Evolutionary conservation across 352 stramenopile species (phyloP), one percentile per base, ranked within the genome.

Genomic region (Globisporangium radiosum): DNA sequence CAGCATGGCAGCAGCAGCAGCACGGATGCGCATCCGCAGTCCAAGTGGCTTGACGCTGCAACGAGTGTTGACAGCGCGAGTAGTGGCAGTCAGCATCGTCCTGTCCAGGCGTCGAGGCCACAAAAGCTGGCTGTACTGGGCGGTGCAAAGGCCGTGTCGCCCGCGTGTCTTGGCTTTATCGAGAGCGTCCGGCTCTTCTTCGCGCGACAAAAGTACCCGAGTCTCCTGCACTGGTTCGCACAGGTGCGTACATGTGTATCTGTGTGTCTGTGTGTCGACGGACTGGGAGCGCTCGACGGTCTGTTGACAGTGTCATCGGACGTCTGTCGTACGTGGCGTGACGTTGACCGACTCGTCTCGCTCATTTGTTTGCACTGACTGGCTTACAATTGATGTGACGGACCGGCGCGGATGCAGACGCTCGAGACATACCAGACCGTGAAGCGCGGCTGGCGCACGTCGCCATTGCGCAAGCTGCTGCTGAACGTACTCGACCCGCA

Each of bases 181-280:
- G 81, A 95, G 52, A 87, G 69, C 59, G 72, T 91, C 10, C 78
- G 86, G 36, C 61, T 90, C 0, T 95, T 91, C 60, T 95, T 94
- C 52, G 82, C 86, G 9, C 78, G 73, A 5, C 80, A 92, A 51
- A 90, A 91, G 54, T 92, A 92, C 39, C 84, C 86, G 19, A 88
- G 80, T 40, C 71, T 95, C 33, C 55, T 95, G 1, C 68, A 88
- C 50, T 95, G 86, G 86, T 91, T 94, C 60, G 80, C 81, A 42
- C 75, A 86, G 78, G 85, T 93, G 72, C 44, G 60, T 15, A 37
- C 33, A 47, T 33, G 25, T 33, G 25, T 33, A 33, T 33, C 25
- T 33, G 25, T 33, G 25, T 33, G 19, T 25, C 19, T 25, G 19
- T 25, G 19, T 33, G 25, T 33, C 25, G 25, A 33, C 25, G 25